phyloP scores from a whole-genome alignment of 768 basidiomycete species.

The Suillus luteus region DNA sequence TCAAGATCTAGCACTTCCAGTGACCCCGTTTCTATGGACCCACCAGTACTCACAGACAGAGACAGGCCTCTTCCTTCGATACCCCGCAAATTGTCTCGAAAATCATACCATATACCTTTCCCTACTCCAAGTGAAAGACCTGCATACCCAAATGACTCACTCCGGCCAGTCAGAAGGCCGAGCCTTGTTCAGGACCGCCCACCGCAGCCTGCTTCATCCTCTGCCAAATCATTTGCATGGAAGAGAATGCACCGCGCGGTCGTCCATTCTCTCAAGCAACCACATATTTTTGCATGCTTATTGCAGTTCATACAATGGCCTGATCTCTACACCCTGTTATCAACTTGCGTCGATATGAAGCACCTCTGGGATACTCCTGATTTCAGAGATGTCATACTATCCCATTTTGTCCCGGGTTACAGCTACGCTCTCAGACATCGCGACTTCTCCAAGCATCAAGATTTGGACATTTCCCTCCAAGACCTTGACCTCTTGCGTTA shows the following conservation, averaged over 20 bases:
- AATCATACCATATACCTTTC: slow-evolving; percentile 3
- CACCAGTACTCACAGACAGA: not conserved
- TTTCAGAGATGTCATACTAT: slow-evolving; percentile 42
- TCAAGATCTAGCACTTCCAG: slow-evolving; percentile 23
- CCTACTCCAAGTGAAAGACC: slow-evolving; percentile 3
- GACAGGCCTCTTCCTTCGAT: slow-evolving; percentile 24
- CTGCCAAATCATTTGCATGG: slow-evolving; percentile 26
- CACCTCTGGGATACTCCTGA: slow-evolving; percentile 33
- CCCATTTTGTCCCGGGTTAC: slow-evolving; percentile 61
- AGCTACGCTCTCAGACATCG: slow-evolving; percentile 42
- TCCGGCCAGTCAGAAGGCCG: slow-evolving; percentile 3
- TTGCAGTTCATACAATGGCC: slow-evolving; percentile 37
- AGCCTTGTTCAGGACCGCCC: slow-evolving; percentile 1
- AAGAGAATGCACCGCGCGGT: slow-evolving; percentile 30
- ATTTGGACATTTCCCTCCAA: slow-evolving; percentile 53
- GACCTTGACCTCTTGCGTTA: slow-evolving; percentile 69
- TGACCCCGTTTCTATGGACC: slow-evolving; percentile 19
- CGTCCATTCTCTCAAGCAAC: slow-evolving; percentile 33
- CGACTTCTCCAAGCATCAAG: slow-evolving; percentile 42
- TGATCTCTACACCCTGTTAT: slow-evolving; percentile 43
- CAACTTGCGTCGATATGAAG: slow-evolving; percentile 38
- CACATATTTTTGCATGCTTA: slow-evolving; percentile 36
- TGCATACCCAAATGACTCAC: slow-evolving; percentile 5
- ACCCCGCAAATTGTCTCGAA: slow-evolving; percentile 11
- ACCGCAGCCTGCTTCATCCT: slow-evolving; percentile 8